Percentiles rank a stretch among this genome's conserved stretches.
phyloP scores from a whole-genome alignment of 805 yeast genomes.

The Metschnikowia shivogae region DNA sequence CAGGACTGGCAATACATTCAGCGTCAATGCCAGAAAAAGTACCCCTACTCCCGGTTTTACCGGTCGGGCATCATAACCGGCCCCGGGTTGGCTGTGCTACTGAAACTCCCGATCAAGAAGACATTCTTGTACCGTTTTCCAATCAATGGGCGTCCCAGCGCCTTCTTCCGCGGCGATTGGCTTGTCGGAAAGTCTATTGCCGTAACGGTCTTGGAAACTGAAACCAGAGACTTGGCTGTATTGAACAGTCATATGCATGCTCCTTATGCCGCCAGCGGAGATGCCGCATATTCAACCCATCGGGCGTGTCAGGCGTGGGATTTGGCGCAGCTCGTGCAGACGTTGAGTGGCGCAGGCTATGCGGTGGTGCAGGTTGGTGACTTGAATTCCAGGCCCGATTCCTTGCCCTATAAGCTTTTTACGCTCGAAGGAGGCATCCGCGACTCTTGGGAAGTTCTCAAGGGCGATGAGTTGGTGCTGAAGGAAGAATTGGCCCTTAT shows the following conservation, averaged over 20 bases:
- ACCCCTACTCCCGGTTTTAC: conserved; percentile 67
- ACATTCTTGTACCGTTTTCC: conserved; percentile 83
- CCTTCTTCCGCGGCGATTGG: conserved; percentile 95
- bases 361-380: conserved; percentile 91
- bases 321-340: conserved; percentile 60
- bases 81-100: conserved; percentile 84
- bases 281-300: conserved; percentile 86
- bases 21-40: conserved; percentile 38
- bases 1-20: conserved; percentile 74
- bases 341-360: conserved; percentile 69
- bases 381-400: conserved; percentile 82
- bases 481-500: conserved; percentile 25
- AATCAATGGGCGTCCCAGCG: conserved; percentile 90
- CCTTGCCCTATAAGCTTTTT: conserved; percentile 73
- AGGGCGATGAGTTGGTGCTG: conserved; percentile 36
- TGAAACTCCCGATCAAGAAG: conserved; percentile 76
- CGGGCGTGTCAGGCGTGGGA: conserved; percentile 97
- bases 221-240: conserved; percentile 61
- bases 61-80: conserved; percentile 85
- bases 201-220: conserved; percentile 52
- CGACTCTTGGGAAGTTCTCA: conserved; percentile 78
- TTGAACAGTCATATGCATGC: conserved; percentile 97
- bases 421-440: conserved; percentile 62
- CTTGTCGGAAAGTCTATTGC: conserved; percentile 90
- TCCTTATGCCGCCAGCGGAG: conserved; percentile 79